phyloP scores from a whole-genome alignment of 257 asterid species.

The Salvia rosmarinus region DNA sequence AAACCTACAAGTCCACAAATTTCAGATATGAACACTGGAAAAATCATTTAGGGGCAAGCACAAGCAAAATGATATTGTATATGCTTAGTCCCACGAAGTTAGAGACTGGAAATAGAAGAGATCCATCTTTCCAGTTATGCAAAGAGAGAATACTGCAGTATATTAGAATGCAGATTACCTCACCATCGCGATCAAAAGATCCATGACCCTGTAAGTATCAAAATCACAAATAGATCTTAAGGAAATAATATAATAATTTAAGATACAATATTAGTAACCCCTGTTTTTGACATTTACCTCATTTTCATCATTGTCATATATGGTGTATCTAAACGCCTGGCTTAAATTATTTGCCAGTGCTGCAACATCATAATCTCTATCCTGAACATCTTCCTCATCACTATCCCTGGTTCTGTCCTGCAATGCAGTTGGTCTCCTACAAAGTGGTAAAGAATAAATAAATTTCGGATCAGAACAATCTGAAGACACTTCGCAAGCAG shows the following conservation, averaged over 20 bases:
- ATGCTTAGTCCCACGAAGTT: constrained; percentile 18
- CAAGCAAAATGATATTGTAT: constrained; percentile 5
- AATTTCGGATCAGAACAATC: constrained; percentile 23
- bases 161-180: constrained; percentile 53
- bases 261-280: neutral
- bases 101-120: neutral
- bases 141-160: constrained; percentile 17
- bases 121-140: neutral
- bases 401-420: constrained; percentile 90
- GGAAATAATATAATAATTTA: neutral
- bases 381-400: constrained; percentile 90
- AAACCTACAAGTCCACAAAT: constrained; percentile 63
- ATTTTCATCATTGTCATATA: constrained; percentile 79
- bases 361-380: constrained; percentile 90
- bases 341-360: constrained; percentile 89
- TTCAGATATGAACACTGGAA: constrained; percentile 8
- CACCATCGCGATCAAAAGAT: constrained; percentile 83
- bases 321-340: constrained; percentile 86
- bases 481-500: neutral
- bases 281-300: constrained; percentile 51
- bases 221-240: constrained; percentile 23
- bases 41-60: constrained; percentile 18
- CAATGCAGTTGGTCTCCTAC: constrained; percentile 92
- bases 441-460: constrained; percentile 33
- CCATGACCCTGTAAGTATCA: constrained; percentile 70